Evolutionary conservation across 169 alveolate genomes (phyloP), one percentile per base, ranked within the genome.

Genomic region (Plasmodium fragile): DNA sequence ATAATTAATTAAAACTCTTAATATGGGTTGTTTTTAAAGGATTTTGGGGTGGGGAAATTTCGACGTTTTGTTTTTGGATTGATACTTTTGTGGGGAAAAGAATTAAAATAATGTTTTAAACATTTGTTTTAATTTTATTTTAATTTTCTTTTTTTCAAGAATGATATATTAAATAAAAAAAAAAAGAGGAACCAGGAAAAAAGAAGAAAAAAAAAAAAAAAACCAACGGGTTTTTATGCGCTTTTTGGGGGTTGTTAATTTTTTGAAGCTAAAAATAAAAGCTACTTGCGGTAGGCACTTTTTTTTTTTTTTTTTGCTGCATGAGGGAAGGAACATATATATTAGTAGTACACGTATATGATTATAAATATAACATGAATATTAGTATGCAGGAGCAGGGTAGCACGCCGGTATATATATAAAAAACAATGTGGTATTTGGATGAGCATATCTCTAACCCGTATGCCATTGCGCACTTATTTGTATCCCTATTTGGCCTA

Each of bases 181-280:
- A 10, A 25, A 65, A 65, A 65, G 10, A 55, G 1, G 8, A 39
- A 39, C 4, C 4, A 28, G 8, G 41, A 22, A 65, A 28, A 8
- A 28, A 55, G 10, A 55, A 22, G 25, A 65, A 8, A 22, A 22
- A 65, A 65, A 25, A 25, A 65, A 65, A 65, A 65, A 25, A 65
- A 65, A 65, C 41, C 75, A 7, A 65, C 30, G 18, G 36, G n/a
- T n/a, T 28, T 65, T 65, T 65, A 65, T 65, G 75, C 75, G n/a
- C 75, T 65, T 65, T 65, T 65, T 65, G 75, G 75, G 75, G 41
- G 75, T 65, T 65, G 75, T 65, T 65, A 65, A 16, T 55, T 49
- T 43, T 43, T 65, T 65, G 75, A 6, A 65, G 75, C 7, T 59
- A 65, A 65, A 65, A 65, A 25, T 65, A 28, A 65, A 13, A n/a